Base-by-base conservation (phyloP, 805 yeast genomes). In the Metschnikowia cerradonensis region DNA sequence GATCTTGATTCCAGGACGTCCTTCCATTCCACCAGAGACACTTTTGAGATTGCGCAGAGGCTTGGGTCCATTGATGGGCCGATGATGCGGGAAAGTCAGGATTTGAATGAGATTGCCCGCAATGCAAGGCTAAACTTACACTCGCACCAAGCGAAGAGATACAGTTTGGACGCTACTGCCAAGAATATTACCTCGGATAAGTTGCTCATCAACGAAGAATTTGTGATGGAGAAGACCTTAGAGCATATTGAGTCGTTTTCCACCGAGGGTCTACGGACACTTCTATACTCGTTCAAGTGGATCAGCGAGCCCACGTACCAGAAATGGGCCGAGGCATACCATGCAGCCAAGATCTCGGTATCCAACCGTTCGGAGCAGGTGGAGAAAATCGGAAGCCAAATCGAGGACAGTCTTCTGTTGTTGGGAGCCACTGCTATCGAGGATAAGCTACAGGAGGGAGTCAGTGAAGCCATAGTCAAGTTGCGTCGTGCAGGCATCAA, bases 371-470 rank as follows among this genome's bases (percentile, higher is more conserved):
- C 83, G 3, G 67, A 72, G 42, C 75, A 82, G 57, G 81, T 91
- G 40, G 96, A 88, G 55, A 72, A 70, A 26, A 81, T 83, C 3
- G 98, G 97, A 19, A 86, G 78, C 43, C 65, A 73, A 45, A 72
- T 94, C 49, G 99, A 94, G 67, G 68, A 65, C 10, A 76, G 78
- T n/a, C 71, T 92, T 36, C 83, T 78, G 49, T 69, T 94, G 6
- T 66, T 85, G 7, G 99, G 99, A 4, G 97, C 96, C 3, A 90
- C 97, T 4, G 99, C 98, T 0, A 94, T 94, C 54, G 99, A 94
- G 65, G 99, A 94, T 64, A 94, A 92, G 63, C 75, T 94, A 37
- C 99, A 94, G 69, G 86, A 84, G 22, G 99, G 99, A n/a, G 99
- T 94, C 6, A 86, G 97, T 20, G 96, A 91, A 49, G 81, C 98